Conservation (phyloP, 345 rosid genomes). For the Moricandia moricandioides region DNA sequence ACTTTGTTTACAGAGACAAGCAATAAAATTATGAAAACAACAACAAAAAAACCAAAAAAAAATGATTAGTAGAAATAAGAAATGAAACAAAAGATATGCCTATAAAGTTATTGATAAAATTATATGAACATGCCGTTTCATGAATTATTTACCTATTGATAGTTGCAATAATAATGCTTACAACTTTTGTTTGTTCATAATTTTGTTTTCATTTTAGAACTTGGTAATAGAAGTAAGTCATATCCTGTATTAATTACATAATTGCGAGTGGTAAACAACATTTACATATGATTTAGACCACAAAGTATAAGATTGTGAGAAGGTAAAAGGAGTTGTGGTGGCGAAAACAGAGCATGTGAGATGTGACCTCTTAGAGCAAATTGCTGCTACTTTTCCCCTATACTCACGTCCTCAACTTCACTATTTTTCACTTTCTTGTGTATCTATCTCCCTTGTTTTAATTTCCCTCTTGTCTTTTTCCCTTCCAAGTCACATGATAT, state of each 20-base stretch:
- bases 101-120: too few relatives aligned
- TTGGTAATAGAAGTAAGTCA: not conserved
- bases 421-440: slow-evolving; percentile 35
- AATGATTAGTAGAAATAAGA: too few relatives aligned
- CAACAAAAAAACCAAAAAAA: too few relatives aligned
- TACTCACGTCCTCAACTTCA: slow-evolving; percentile 37
- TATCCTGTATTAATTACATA: not conserved
- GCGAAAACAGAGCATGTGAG: slow-evolving; percentile 38
- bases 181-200: not conserved
- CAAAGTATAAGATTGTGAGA: slow-evolving; percentile 28
- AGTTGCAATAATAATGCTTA: not conserved
- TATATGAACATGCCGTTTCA: too few relatives aligned
- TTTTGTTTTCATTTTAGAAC: not conserved
- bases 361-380: slow-evolving; percentile 37
- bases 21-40: not conserved
- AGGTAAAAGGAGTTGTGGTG: slow-evolving; percentile 38
- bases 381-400: slow-evolving; percentile 30
- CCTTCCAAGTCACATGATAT: slow-evolving; percentile 34
- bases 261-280: slow-evolving; percentile 6
- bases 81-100: too few relatives aligned
- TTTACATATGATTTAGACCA: slow-evolving; percentile 25
- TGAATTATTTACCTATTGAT: not conserved
- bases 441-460: slow-evolving; percentile 38
- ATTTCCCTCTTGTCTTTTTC: slow-evolving; percentile 22
- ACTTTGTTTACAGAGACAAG: not conserved